Conservation (phyloP, 768 basidiomycete genomes). For the Rubroboletus satanas region DNA sequence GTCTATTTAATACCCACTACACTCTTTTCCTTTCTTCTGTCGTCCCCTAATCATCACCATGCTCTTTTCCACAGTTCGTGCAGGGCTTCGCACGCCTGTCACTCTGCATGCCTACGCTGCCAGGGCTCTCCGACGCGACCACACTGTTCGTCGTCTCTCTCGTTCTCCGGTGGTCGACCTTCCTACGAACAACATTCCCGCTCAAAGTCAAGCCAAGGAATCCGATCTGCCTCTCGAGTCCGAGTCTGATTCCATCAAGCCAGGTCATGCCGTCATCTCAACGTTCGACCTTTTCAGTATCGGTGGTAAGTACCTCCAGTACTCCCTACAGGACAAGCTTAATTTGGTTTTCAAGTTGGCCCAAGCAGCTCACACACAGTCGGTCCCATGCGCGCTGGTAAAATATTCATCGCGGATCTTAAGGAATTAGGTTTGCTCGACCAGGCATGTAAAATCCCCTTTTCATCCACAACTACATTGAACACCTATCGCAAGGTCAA, state of each 20-base stretch:
- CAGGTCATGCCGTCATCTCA: constrained; percentile 88
- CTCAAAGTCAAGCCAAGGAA: neutral
- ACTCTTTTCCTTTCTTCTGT: neutral
- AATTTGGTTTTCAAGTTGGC: constrained; percentile 44
- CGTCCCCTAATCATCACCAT: neutral
- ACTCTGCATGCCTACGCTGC: neutral
- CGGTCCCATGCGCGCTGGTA: constrained; percentile 88
- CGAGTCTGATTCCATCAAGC: constrained; percentile 27
- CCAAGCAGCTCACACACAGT: constrained; percentile 66
- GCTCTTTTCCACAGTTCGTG: constrained; percentile 3
- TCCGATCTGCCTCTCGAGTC: constrained; percentile 4
- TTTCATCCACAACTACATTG: neutral
- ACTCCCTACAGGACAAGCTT: neutral
- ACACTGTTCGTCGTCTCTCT: constrained; percentile 15
- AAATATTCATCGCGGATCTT: constrained; percentile 80
- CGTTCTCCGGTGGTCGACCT: neutral
- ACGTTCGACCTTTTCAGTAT: constrained; percentile 92
- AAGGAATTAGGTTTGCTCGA: constrained; percentile 63
- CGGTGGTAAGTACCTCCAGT: constrained; percentile 54
- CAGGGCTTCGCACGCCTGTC: constrained; percentile 1
- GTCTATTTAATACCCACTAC: neutral
- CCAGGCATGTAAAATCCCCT: constrained; percentile 42
- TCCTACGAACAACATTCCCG: constrained; percentile 6
- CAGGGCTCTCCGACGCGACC: neutral
- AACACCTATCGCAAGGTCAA: constrained; percentile 47